Evolutionary conservation across 2,329 filamentous ascomycete species (phyloP).

Genomic region (Aureobasidium sp.): DNA sequence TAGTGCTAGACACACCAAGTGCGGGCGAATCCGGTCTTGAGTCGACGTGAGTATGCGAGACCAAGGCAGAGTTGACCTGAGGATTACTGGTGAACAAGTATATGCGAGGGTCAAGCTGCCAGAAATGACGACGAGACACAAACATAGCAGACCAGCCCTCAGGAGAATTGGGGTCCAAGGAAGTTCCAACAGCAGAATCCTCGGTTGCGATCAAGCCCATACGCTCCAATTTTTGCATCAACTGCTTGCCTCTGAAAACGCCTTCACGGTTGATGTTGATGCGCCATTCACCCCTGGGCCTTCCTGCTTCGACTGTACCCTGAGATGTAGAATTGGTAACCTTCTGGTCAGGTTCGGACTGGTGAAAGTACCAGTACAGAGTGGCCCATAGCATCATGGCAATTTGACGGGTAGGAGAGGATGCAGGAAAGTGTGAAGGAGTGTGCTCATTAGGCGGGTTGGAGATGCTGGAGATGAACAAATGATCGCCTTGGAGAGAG

Average conservation of each 20-base stretch:
- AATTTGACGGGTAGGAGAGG: slow-evolving; percentile 76
- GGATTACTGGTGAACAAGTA: slow-evolving; percentile 75
- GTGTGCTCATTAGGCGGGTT: slow-evolving; percentile 74
- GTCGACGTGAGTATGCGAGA: slow-evolving; percentile 28
- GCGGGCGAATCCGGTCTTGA: slow-evolving; percentile 14
- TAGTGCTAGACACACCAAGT: not conserved
- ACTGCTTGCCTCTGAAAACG: slow-evolving; percentile 72
- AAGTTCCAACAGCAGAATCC: slow-evolving; percentile 63
- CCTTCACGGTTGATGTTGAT: slow-evolving; percentile 79
- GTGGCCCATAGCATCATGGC: slow-evolving; percentile 96
- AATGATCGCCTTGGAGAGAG: slow-evolving; percentile 66
- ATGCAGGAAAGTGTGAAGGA: slow-evolving; percentile 66
- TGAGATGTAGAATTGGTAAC: slow-evolving; percentile 55
- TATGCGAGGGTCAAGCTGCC: slow-evolving; percentile 79
- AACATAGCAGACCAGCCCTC: slow-evolving; percentile 74
- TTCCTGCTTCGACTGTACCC: slow-evolving; percentile 55
- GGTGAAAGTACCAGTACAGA: slow-evolving; percentile 96
- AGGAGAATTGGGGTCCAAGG: slow-evolving; percentile 43
- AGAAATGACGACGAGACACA: slow-evolving; percentile 71
- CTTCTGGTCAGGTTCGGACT: slow-evolving; percentile 59
- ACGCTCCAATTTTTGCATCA: slow-evolving; percentile 83
- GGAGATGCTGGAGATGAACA: slow-evolving; percentile 89
- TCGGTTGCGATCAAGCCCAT: slow-evolving; percentile 78
- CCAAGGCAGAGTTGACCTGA: slow-evolving; percentile 23
- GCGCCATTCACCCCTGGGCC: slow-evolving; percentile 76